A percentile compares a stretch with the other conserved stretches of the same genome.
phyloP scores from a whole-genome alignment of 1,284 basidiomycete genomes.

The Heterobasidion irregulare region DNA sequence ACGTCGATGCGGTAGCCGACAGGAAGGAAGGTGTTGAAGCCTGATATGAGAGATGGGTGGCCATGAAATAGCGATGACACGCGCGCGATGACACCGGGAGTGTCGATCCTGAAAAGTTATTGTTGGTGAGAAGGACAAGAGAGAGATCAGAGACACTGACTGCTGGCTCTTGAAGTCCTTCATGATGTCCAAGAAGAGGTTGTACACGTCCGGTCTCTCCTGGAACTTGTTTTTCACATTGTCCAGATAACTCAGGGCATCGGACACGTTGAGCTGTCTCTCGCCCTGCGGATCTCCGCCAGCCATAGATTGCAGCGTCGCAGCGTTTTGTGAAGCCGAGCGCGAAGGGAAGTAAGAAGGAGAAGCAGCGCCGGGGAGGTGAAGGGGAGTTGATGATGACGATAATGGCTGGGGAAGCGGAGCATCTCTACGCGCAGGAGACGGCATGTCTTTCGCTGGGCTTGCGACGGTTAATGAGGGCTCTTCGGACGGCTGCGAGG shows the following conservation, averaged over 20 bases:
- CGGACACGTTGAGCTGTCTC: slow-evolving; percentile 68
- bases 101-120: slow-evolving; percentile 72
- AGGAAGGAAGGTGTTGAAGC: slow-evolving; percentile 97
- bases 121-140: not conserved
- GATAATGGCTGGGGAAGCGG: not conserved
- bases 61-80: slow-evolving; percentile 92
- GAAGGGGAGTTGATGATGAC: not conserved
- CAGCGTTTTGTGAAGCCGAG: not conserved
- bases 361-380: not conserved
- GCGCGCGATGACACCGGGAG: slow-evolving; percentile 92
- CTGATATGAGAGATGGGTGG: slow-evolving; percentile 88
- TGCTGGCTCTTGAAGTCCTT: slow-evolving; percentile 93
- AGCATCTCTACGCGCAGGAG: not conserved
- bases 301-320: slow-evolving; percentile 3
- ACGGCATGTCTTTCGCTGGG: not conserved
- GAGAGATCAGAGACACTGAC: slow-evolving; percentile 38
- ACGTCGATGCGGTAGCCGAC: slow-evolving; percentile 91
- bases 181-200: slow-evolving; percentile 95
- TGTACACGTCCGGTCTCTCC: slow-evolving; percentile 88
- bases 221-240: slow-evolving; percentile 87
- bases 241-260: slow-evolving; percentile 92
- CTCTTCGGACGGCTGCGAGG: not conserved
- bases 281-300: slow-evolving; percentile 14
- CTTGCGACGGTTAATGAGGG: not conserved
- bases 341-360: not conserved